Evolutionary conservation across 1,139 yeast species (phyloP), one percentile per base, ranked within the genome.

Genomic region (Torulaspora pretoriensis): DNA sequence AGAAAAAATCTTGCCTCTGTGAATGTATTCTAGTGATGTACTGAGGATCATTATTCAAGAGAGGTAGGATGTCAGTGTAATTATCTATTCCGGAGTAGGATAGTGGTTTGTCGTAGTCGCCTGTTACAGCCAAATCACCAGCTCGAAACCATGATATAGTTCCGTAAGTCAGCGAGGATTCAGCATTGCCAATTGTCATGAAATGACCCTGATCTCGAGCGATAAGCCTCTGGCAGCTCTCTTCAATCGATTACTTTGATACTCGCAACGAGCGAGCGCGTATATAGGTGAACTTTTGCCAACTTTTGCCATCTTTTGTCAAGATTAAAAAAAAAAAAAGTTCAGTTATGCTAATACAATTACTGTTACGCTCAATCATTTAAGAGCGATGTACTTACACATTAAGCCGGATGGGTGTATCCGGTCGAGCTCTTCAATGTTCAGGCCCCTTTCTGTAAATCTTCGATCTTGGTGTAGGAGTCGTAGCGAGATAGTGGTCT

Each of bases 401-500:
- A 4, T 19, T 3, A 19, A 19, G 22, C 22, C 5, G n/a, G n/a
- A n/a, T n/a, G n/a, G n/a, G n/a, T n/a, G n/a, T 7, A 4, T 6
- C 22, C 22, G 3, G 22, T 19, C 2, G 7, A 19, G 22, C 22
- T 6, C 7, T 19, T 19, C 5, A 5, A 5, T 19, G 22, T 19
- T 19, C 22, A 19, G 22, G 22, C 22, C 7, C 31, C 14, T 6
- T 31, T 29, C n/a, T 30, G 24, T 29, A 38, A 26, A 29, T 35
- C 42, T 38, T 40, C 36, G 4, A 38, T 25, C 32, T 34, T 36
- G 12, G 56, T 55, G 35, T 53, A 55, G 7, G 58, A 44, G 6
- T 43, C 49, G 38, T 55, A 57, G 14, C 38, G 44, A 5, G 56
- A 48, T 8, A 57, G 41, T 28, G 49, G 61, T 38, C 48, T 52